These are phyloP conservation scores for Botryobasidium botryosum DNA, from an alignment of 768 basidiomycete genomes.

Conservation along the genomic window DNA sequence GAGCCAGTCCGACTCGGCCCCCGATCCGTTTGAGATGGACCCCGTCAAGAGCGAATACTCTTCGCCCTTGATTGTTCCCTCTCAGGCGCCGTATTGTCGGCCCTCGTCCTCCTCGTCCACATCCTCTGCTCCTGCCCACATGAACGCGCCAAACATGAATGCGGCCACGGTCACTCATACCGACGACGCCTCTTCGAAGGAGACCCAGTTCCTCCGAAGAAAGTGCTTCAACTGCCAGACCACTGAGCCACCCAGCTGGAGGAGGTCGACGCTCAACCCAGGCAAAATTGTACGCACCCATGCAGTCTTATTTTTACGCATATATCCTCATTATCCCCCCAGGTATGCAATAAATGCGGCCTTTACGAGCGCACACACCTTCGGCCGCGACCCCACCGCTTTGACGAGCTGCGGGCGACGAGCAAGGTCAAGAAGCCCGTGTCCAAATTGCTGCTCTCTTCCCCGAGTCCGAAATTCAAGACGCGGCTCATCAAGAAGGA, in stretches of 20 bases:
- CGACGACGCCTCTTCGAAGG: constrained; percentile 78
- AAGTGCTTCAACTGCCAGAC: constrained; percentile 87
- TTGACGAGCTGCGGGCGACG: constrained; percentile 80
- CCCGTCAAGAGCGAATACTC: too few species aligned
- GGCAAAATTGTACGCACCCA: constrained; percentile 49
- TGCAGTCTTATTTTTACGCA: background rate
- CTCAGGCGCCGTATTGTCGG: too few species aligned
- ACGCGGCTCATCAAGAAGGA: too few species aligned
- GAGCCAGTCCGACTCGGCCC: too few species aligned
- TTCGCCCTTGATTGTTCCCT: too few species aligned
- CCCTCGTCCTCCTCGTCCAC: too few species aligned
- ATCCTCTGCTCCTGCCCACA: too few species aligned
- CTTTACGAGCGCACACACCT: constrained; percentile 81
- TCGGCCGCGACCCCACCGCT: constrained; percentile 64
- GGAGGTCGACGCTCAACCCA: constrained; percentile 71
- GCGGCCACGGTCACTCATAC: constrained; percentile 80
- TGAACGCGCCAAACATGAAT: too few species aligned
- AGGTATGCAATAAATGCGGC: constrained; percentile 79
- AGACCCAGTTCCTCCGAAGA: constrained; percentile 77
- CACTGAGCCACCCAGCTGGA: constrained; percentile 80
- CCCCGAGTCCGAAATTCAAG: too few species aligned
- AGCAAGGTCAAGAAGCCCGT: too few species aligned
- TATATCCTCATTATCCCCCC: background rate
- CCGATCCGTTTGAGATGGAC: too few species aligned
- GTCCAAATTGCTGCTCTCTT: too few species aligned